phyloP scores from a whole-genome alignment of 2,329 filamentous ascomycete species.

The Plenodomus biglobosus region DNA sequence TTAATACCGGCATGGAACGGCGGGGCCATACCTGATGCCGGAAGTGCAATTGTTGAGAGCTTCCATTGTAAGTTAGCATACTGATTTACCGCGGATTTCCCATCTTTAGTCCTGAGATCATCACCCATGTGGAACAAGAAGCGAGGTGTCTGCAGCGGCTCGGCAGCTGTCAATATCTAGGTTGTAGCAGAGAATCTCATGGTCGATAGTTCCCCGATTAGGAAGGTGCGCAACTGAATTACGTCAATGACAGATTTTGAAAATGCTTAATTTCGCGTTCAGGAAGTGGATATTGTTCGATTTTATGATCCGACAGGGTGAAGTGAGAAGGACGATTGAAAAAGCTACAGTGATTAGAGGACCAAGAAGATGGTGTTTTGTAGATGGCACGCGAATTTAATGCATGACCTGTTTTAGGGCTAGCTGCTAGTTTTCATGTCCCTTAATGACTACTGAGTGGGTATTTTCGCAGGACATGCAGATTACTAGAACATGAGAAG shows the following conservation, averaged over 20 bases:
- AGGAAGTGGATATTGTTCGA: no score
- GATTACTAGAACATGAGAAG: no score
- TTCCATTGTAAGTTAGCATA: constrained; percentile 33
- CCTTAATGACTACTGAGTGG: no score
- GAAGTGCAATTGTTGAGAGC: constrained; percentile 18
- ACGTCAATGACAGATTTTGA: neutral
- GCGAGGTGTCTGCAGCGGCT: constrained; percentile 18
- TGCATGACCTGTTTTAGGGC: no score
- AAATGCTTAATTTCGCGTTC: neutral
- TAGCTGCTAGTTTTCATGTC: no score
- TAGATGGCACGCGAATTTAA: no score
- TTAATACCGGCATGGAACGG: neutral
- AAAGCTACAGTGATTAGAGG: no score
- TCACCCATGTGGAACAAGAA: constrained; percentile 3
- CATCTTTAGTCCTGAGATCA: constrained; percentile 10
- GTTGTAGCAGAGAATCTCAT: constrained; percentile 16
- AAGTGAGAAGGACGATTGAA: no score
- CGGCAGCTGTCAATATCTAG: constrained; percentile 24
- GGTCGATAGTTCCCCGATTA: constrained; percentile 28
- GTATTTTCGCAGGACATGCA: no score
- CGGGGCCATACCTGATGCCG: constrained; percentile 3
- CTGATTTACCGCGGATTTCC: constrained; percentile 7
- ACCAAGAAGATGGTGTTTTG: no score
- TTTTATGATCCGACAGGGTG: no score
- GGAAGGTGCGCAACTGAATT: constrained; percentile 27